Evolutionary conservation across 306 rosid genomes (phyloP).

Genomic region (Malus asiatica): DNA sequence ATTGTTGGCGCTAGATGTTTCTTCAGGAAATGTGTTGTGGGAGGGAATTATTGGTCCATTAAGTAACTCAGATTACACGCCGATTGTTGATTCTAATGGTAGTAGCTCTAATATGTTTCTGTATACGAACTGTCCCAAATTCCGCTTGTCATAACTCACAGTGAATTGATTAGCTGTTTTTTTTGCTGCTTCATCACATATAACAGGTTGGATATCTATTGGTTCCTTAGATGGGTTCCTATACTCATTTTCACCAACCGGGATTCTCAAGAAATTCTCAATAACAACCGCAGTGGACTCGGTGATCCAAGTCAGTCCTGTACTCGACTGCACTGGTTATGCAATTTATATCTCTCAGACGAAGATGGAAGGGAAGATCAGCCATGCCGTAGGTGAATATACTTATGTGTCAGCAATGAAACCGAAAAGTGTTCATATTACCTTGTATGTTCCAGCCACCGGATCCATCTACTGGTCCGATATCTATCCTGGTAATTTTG

Average conservation of each 20-base stretch:
- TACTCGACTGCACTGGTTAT: constrained; percentile 77
- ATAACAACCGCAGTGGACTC: constrained; percentile 23
- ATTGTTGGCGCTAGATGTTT: constrained; percentile 61
- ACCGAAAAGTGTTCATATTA: constrained; percentile 46
- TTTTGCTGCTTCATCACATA: not conserved
- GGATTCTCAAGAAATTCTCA: constrained; percentile 57
- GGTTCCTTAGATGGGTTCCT: constrained; percentile 75
- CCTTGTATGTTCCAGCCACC: constrained; percentile 59
- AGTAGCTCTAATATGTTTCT: constrained; percentile 27
- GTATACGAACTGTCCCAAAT: not conserved
- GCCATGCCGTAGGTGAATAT: constrained; percentile 35
- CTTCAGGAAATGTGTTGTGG: constrained; percentile 64
- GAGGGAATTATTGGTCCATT: constrained; percentile 65
- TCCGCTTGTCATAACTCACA: not conserved
- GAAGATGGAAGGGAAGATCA: constrained; percentile 60
- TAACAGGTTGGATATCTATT: constrained; percentile 67
- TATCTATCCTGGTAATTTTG: constrained; percentile 44
- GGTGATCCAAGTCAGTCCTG: constrained; percentile 53
- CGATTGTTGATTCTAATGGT: constrained; percentile 78
- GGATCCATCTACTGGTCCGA: constrained; percentile 72
- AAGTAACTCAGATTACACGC: constrained; percentile 36
- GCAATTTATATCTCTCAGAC: constrained; percentile 61
- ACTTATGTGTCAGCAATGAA: constrained; percentile 47
- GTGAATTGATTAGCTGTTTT: not conserved
- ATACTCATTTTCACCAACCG: constrained; percentile 67